Conservation (phyloP, 371 early-diverging fungal species). For the Rhizopus sp. region DNA sequence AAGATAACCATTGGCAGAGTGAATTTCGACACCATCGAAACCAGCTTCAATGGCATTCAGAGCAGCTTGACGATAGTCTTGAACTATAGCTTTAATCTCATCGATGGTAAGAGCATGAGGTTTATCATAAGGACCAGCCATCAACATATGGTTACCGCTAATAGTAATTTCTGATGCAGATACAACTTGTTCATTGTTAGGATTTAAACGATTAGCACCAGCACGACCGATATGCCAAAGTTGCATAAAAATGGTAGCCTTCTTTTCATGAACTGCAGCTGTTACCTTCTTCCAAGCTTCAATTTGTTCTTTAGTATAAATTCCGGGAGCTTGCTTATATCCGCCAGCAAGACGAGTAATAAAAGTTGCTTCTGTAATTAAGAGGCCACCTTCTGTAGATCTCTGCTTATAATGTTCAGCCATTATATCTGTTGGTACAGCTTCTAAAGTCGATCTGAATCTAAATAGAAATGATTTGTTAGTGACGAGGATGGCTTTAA, state of each 20-base stretch:
- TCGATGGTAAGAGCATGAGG: conserved; percentile 65
- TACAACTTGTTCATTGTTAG: conserved; percentile 9
- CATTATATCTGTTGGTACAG: conserved; percentile 41
- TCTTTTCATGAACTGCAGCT: conserved; percentile 52
- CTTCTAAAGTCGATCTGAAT: conserved; percentile 7
- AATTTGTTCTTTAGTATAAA: conserved; percentile 43
- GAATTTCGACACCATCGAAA: conserved; percentile 73
- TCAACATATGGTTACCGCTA: not conserved
- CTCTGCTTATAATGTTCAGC: conserved; percentile 56
- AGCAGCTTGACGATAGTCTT: conserved; percentile 64
- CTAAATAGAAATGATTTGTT: too few species aligned
- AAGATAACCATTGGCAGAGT: conserved; percentile 70
- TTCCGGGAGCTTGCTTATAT: conserved; percentile 34
- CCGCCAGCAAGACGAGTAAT: conserved; percentile 33
- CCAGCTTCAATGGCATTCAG: too few species aligned
- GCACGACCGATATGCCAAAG: conserved; percentile 50
- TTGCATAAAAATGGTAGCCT: conserved; percentile 50
- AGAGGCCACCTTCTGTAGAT: conserved; percentile 42
- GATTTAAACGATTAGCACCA: conserved; percentile 1
- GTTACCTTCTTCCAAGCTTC: conserved; percentile 52
- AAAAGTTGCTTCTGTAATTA: conserved; percentile 52
- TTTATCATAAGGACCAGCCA: conserved; percentile 15
- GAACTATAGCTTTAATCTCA: conserved; percentile 60
- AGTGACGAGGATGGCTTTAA: too few species aligned
- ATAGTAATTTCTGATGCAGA: conserved; percentile 25